A percentile compares a stretch with the other conserved stretches of the same genome.
These are phyloP conservation scores for Aspergillus fumigatiaffinis DNA, from an alignment of 2,329 filamentous ascomycete species.

Conservation along the genomic window DNA sequence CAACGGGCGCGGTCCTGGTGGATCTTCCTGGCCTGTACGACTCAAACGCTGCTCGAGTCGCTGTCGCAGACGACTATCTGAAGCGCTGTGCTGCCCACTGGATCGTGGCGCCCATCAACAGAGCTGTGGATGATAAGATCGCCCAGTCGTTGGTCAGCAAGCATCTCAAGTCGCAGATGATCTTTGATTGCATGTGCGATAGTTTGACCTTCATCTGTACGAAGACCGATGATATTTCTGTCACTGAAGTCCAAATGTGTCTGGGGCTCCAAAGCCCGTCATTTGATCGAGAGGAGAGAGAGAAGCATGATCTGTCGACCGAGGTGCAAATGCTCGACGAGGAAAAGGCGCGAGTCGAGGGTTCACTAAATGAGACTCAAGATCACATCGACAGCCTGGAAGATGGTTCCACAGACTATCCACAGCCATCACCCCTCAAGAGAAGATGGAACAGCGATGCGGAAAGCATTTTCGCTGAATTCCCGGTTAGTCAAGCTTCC, in stretches of 20 bases:
- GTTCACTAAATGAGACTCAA: not conserved
- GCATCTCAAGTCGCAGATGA: slow-evolving; percentile 56
- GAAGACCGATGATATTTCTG: slow-evolving; percentile 60
- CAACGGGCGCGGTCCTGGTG: slow-evolving; percentile 54
- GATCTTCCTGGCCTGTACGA: slow-evolving; percentile 60
- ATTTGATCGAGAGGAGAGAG: slow-evolving; percentile 10
- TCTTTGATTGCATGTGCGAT: slow-evolving; percentile 54
- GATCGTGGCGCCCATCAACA: slow-evolving; percentile 60
- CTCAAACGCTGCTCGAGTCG: slow-evolving; percentile 56
- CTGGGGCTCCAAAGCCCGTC: slow-evolving; percentile 30
- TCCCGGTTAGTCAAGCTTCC: not conserved
- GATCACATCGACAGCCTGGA: not conserved
- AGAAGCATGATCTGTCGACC: not conserved
- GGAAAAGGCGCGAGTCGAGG: not conserved
- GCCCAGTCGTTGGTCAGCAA: slow-evolving; percentile 55
- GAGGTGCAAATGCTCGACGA: not conserved
- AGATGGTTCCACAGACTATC: not conserved
- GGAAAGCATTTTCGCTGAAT: not conserved
- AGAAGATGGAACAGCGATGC: not conserved
- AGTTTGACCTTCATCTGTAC: slow-evolving; percentile 59
- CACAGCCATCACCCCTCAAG: not conserved
- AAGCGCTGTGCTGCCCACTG: slow-evolving; percentile 58
- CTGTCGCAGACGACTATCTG: slow-evolving; percentile 57
- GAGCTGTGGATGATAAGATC: slow-evolving; percentile 58
- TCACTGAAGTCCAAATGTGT: slow-evolving; percentile 42